Percentiles rank a stretch among this genome's conserved stretches.
Evolutionary conservation across 2,329 filamentous ascomycete species (phyloP).

Genomic region (Fonsecaea pedrosoi): DNA sequence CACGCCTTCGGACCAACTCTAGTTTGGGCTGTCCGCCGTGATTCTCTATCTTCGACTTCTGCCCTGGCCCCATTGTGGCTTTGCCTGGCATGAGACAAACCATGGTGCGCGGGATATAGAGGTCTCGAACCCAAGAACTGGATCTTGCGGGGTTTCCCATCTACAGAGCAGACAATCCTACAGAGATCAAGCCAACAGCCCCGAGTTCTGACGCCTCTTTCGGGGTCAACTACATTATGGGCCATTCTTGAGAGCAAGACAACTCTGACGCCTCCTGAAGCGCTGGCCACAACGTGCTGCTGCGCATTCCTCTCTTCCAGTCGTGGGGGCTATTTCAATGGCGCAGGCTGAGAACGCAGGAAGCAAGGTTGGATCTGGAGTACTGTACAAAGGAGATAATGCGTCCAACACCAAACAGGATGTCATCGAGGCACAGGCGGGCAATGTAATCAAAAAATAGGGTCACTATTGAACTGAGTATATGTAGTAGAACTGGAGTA

Average conservation of each 20-base stretch:
- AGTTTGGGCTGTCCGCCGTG: neutral
- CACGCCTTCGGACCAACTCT: neutral
- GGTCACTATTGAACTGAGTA: no score
- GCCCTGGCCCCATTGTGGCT: neutral
- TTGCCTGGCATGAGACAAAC: neutral
- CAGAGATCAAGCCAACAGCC: neutral
- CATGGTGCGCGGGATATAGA: neutral
- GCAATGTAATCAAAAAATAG: neutral
- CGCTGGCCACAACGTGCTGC: neutral
- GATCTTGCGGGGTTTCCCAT: neutral
- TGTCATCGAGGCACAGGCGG: neutral
- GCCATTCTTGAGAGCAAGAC: neutral
- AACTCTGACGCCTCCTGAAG: neutral
- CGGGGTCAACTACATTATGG: neutral
- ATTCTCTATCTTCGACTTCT: neutral
- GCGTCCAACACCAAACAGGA: neutral
- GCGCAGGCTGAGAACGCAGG: neutral
- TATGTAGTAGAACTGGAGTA: neutral
- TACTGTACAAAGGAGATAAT: neutral
- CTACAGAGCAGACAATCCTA: neutral
- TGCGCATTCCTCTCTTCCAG: neutral
- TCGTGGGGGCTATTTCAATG: neutral
- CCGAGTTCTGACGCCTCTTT: neutral
- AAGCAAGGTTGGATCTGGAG: no score
- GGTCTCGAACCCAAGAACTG: neutral